Evolutionary conservation across 192 early-diverging fungal genomes (phyloP), one percentile per base, ranked within the genome.

Genomic region (Coemansia erecta): DNA sequence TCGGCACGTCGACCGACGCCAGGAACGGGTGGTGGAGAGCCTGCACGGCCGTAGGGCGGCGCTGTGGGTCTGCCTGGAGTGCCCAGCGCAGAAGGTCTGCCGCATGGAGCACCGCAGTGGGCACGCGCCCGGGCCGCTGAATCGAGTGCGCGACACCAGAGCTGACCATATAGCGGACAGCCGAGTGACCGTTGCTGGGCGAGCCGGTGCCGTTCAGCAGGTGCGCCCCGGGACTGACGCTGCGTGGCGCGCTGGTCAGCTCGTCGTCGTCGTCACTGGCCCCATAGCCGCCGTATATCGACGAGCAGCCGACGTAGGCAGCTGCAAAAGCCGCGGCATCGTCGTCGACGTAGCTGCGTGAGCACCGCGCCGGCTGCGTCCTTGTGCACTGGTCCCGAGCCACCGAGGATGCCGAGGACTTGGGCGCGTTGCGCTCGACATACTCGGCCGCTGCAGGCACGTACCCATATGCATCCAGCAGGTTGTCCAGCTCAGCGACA

Each of bases 21-120:
- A 91, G 53, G 21, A 88, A 85, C 41, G 87, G 85, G 41, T 87
- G 85, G 17, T 49, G 56, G 15, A 89, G 70, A 17, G 83, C 73
- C 49, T 83, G 72, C 8, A 60, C 64, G 0, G 86, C 84, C 3
- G 84, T 83, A 26, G 83, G 83, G 19, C 87, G 84, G 11, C 73
- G 65, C 17, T 59, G 70, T 0, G 82, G 79, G 41, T 87, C 70
- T 12, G 82, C 58, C 41, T 84, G 76, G 56, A 91, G 65, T 56
- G 85, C 72, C 58, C 71, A 71, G 35, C 62, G 71, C 21, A 91
- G 72, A 19, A 91, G 66, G 61, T 87, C 86, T 0, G 84, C 86
- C 0, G 85, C 89, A 44, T 85, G 80, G 15, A 78, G 60, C 35
- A 90, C 70, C 3, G 77, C 77, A 8, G 48, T 44, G 11, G 82